A percentile compares a stretch with the other conserved stretches of the same genome.
phyloP scores from a whole-genome alignment of 73 alveolate genomes.

The Paramecium octaurelia region DNA sequence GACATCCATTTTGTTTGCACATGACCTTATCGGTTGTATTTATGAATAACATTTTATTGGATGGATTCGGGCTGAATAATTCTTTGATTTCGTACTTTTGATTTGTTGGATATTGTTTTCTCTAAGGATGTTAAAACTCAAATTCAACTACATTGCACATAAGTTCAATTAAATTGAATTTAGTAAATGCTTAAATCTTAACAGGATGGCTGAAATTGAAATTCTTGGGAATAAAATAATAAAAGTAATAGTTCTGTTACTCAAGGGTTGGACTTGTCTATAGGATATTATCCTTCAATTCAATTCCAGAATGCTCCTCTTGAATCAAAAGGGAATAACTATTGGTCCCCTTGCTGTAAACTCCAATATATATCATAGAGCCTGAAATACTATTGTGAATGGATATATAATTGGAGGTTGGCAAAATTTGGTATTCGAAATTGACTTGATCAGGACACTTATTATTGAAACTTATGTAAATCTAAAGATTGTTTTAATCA shows the following conservation, averaged over 20 bases:
- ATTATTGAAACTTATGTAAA: neutral
- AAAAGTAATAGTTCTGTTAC: neutral
- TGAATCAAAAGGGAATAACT: neutral
- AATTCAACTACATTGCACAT: neutral
- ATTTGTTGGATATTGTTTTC: neutral
- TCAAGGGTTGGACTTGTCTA: neutral
- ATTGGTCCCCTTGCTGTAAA: neutral
- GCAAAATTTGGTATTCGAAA: neutral
- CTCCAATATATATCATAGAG: neutral
- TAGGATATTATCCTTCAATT: neutral
- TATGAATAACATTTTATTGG: neutral
- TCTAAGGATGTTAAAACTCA: neutral
- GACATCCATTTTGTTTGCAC: neutral
- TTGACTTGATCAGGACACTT: neutral
- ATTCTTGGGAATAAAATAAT: neutral
- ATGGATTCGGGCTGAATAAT: neutral
- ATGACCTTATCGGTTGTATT: no score
- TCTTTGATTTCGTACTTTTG: neutral
- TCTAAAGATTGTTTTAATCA: neutral
- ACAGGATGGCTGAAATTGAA: neutral
- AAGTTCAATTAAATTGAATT: neutral
- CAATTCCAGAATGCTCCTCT: neutral
- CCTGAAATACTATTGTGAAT: neutral
- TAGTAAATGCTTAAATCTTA: neutral
- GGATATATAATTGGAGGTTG: neutral